Base-by-base conservation (phyloP, 2,329 filamentous ascomycete genomes). In the Tolypocladium amazonense region DNA sequence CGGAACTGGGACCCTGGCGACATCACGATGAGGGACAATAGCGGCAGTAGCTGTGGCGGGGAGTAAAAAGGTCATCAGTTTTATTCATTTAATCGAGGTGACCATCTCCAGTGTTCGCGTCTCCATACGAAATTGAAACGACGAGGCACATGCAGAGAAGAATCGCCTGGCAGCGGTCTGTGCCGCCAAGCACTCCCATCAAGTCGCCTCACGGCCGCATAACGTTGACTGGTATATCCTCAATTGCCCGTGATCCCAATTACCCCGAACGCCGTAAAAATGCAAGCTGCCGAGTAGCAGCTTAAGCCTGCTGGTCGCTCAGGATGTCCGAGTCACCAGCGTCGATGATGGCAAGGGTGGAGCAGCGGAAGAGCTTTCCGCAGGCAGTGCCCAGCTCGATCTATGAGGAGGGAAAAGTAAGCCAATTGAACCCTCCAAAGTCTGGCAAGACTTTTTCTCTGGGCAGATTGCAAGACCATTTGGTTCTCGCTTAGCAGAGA, bases 241-340 rank as follows among this genome's bases (percentile, higher is more conserved):
- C 67, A 67, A 59, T 65, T 69, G 68, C 69, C 69, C 69, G 64
- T 69, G 62, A 69, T 69, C 71, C 69, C 56, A 63, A 64, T 72
- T 68, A 70, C 70, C 72, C 73, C 71, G 63, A 80, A 80, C 77
- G 77, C 78, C 76, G 67, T 35, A 72, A 63, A 64, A 71, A 72
- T 68, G 62, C 69, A 68, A 56, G 23, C 38, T 61, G 63, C 62
- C 60, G 47, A 54, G 57, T 37, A 56, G 63, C 60, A 57, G 65
- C 64, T 79, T 87, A 88, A 72, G 82, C 79, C 74, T 81, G 77
- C 76, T 87, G 86, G 78, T 90, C 87, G 79, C 82, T 88, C 71
- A 99, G 86, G 79, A 99, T 99, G 80, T 99, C 94, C 70, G 91
- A 96, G 87, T 97, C 89, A 87, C 93, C 94, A 76, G 92, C 92